Conservation (phyloP, 257 asterid genomes). For the Nicotiana sylvestris region DNA sequence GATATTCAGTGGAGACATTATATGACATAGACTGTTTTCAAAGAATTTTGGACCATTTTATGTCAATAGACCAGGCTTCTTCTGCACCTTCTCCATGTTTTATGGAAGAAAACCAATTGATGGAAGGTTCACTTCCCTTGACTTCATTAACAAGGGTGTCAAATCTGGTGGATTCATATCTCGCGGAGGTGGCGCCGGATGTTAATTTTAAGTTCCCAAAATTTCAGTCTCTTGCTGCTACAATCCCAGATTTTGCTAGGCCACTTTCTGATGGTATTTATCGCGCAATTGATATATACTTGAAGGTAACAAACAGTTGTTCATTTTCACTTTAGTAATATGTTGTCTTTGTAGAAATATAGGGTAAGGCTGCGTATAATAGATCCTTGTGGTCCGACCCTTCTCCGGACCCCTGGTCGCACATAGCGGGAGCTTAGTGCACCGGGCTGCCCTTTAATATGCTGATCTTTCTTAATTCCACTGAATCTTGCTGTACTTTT, state of each 20-base stretch:
- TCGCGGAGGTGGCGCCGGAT: constrained; percentile 83
- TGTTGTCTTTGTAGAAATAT: too few species aligned
- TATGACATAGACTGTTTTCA: constrained; percentile 16
- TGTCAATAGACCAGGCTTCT: constrained; percentile 12
- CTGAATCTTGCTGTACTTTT: not conserved
- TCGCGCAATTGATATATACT: constrained; percentile 78
- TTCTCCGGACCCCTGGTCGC: too few species aligned
- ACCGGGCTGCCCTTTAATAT: too few species aligned
- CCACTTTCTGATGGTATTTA: constrained; percentile 74
- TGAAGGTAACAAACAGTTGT: constrained; percentile 47
- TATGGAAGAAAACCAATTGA: constrained; percentile 7
- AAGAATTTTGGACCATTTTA: constrained; percentile 18
- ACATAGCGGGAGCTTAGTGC: too few species aligned
- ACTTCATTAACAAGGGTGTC: constrained; percentile 70
- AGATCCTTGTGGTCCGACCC: too few species aligned
- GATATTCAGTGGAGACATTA: constrained; percentile 17
- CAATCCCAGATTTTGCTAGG: constrained; percentile 82
- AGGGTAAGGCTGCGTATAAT: too few species aligned
- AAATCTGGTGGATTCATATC: constrained; percentile 71
- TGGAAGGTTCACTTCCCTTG: constrained; percentile 29
- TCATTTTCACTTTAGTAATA: not conserved
- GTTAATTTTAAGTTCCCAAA: constrained; percentile 65
- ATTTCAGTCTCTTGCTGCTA: constrained; percentile 70
- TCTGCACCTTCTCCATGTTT: constrained; percentile 15
- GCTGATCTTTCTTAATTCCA: not conserved